Conservation (phyloP, 768 basidiomycete genomes). For the Mycena sanguinolenta region DNA sequence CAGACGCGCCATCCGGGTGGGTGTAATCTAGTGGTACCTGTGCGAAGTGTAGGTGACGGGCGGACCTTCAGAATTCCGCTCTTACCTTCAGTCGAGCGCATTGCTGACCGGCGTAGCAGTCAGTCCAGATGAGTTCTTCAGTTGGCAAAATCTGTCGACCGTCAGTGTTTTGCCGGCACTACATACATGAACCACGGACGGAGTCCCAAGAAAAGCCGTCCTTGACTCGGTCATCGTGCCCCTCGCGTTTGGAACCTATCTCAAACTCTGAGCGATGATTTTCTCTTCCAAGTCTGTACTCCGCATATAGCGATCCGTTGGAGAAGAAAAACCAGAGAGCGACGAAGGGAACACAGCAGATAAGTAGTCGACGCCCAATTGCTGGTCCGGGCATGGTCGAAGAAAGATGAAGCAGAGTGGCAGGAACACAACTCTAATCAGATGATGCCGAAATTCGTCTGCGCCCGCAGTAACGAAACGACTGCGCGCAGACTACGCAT, state of each 20-base stretch:
- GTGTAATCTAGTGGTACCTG: constrained; percentile 38
- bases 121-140: constrained; percentile 20
- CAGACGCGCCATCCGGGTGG: constrained; percentile 25
- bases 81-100: constrained; percentile 29
- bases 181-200: not conserved
- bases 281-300: not conserved
- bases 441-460: not conserved
- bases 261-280: not conserved
- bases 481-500: too few species aligned
- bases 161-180: too few species aligned
- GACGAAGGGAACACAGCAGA: not conserved
- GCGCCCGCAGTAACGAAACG: too few species aligned
- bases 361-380: not conserved
- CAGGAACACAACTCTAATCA: too few species aligned
- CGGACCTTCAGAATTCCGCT: not conserved
- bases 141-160: constrained; percentile 9
- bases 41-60: not conserved
- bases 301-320: not conserved
- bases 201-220: constrained; percentile 26
- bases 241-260: too few species aligned
- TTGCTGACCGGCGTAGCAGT: constrained; percentile 17
- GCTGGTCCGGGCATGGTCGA: not conserved
- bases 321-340: constrained; percentile 4
- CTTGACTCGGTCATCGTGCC: not conserved
- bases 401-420: too few species aligned